Evolutionary conservation across 176 grass and related monocot genomes (phyloP), one percentile per base, ranked within the genome.

Genomic region (Paspalum vaginatum): DNA sequence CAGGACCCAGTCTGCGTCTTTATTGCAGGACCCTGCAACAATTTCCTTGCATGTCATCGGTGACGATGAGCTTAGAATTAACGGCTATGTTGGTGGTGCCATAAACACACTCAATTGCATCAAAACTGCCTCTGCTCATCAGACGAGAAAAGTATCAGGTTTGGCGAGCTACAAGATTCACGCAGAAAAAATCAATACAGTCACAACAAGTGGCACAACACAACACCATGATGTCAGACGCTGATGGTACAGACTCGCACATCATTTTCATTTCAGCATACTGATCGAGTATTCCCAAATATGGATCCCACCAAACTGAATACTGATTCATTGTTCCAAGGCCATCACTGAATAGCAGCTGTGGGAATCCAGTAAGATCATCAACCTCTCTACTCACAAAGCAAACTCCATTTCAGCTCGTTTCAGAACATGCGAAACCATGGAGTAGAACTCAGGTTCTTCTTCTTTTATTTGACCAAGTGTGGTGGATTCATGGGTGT

Each of bases 401-500:
- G 81, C 79, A 85, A 93, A 95, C 38, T 99, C 92, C 2, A 53
- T 42, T 57, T 95, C 86, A 12, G 96, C 90, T 74, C 79, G 84
- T 72, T 89, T 89, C 81, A 98, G 47, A 9, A 85, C 79, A 48
- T 15, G 53, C 2, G 76, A 89, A 75, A 95, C 96, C 92, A 86
- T 82, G 61, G 75, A 71, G 72, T 93, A 86, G 79, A 93, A 95
- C 59, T 93, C 88, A 71, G 92, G 88, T 79, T 98, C 92, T 40
- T 89, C 76, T 25, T 82, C 79, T 80, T 89, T 91, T 65, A 98
- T 77, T 16, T 5, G 78, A 45, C 93, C 88, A 2, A 95, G 63
- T 45, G 86, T 91, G 16, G 75, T 89, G 59, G 92, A 93, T 92
- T 95, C 92, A 86, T 98, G 96, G 13, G 66, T 76, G 20, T 95